Evolutionary conservation across 2,329 filamentous ascomycete genomes (phyloP).

Genomic region (Zymoseptoria brevis): DNA sequence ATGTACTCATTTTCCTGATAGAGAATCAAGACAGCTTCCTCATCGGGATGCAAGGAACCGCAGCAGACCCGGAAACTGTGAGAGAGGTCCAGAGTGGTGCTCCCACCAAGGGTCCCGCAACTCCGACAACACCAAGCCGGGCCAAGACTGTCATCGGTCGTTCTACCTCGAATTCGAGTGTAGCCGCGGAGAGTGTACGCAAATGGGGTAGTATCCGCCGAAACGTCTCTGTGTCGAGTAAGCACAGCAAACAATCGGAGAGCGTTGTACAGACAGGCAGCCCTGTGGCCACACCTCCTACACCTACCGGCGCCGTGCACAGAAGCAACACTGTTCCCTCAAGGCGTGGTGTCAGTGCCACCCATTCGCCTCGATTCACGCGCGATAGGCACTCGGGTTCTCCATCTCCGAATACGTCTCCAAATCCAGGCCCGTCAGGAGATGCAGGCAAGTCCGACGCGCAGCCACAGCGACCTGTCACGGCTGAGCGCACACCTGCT

Average conservation of each 20-base stretch:
- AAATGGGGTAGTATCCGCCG: conserved; percentile 72
- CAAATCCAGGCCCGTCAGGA: conserved; percentile 5
- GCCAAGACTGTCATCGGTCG: conserved; percentile 56
- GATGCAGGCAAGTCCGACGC: background rate
- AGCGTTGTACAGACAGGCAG: conserved; percentile 63
- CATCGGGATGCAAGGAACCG: conserved; percentile 97
- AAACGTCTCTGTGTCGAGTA: conserved; percentile 90
- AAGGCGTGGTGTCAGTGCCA: conserved; percentile 59
- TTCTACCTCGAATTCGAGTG: conserved; percentile 81
- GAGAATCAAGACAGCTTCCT: conserved; percentile 98
- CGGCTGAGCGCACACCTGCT: background rate
- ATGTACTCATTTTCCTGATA: conserved; percentile 94
- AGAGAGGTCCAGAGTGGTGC: conserved; percentile 63
- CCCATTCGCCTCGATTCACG: conserved; percentile 59
- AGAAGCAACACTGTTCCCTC: conserved; percentile 90
- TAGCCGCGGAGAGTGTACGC: conserved; percentile 76
- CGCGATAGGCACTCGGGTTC: conserved; percentile 46
- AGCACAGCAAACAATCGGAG: conserved; percentile 68
- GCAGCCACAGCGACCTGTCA: background rate
- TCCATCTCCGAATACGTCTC: conserved; percentile 37
- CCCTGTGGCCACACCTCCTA: conserved; percentile 35
- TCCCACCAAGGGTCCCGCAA: conserved; percentile 42
- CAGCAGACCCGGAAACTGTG: conserved; percentile 74
- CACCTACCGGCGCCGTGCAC: conserved; percentile 48
- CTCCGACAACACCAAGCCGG: conserved; percentile 33